Conservation (phyloP, 345 rosid species). For the Eucalyptus cladocalyx region DNA sequence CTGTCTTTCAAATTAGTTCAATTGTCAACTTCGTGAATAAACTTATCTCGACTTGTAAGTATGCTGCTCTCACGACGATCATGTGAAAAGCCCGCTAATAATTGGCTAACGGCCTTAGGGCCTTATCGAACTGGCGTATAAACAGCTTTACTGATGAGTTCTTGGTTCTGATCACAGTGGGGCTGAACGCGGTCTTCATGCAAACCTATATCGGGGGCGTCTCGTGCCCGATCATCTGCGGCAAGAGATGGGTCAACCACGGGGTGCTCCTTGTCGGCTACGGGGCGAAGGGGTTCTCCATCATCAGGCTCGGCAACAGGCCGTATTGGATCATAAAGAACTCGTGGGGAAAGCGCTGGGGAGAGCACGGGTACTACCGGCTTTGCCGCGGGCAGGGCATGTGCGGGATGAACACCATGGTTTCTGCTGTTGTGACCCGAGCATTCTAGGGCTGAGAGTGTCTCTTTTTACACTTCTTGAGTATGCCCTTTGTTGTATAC, state of each 20-base stretch:
- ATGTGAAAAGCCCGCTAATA: neutral
- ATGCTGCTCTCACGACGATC: neutral
- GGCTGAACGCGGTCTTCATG: constrained; percentile 75
- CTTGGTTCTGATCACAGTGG: constrained; percentile 20
- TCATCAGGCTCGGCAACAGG: constrained; percentile 47
- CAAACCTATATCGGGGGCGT: constrained; percentile 90
- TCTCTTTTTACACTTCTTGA: neutral
- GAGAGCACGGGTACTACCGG: constrained; percentile 71
- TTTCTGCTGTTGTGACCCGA: constrained; percentile 64
- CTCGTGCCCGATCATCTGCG: constrained; percentile 76
- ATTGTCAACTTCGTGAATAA: neutral
- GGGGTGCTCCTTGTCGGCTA: constrained; percentile 79
- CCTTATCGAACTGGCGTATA: neutral
- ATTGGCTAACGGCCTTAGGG: too few relatives aligned
- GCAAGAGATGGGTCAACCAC: constrained; percentile 61
- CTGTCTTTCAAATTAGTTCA: neutral
- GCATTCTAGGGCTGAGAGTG: neutral
- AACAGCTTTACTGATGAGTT: neutral
- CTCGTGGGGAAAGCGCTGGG: constrained; percentile 87
- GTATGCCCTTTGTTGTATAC: neutral
- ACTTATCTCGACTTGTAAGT: neutral
- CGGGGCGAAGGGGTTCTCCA: constrained; percentile 66
- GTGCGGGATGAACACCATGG: constrained; percentile 86
- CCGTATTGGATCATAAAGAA: constrained; percentile 90
- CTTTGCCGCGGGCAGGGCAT: constrained; percentile 63